Conservation (phyloP, 2,329 filamentous ascomycete species). For the Hysterium pulicare region DNA sequence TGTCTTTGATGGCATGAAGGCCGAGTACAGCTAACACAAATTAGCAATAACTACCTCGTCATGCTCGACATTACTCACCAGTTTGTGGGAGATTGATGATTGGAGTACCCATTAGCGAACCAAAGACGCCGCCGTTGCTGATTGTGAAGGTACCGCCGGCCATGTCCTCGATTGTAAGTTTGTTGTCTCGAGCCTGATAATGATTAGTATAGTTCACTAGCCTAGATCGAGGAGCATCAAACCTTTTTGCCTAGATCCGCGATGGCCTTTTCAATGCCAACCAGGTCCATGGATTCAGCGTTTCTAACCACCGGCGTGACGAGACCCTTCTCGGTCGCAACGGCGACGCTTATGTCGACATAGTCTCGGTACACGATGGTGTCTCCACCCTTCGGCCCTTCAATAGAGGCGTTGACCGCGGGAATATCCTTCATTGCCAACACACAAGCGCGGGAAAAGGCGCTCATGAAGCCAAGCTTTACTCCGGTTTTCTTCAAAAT, state of each 20-base stretch:
- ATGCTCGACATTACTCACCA: slow-evolving; percentile 37
- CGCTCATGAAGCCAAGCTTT: slow-evolving; percentile 99
- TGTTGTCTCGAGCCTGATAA: slow-evolving; percentile 79
- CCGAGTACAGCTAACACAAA: slow-evolving; percentile 66
- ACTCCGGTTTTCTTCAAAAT: slow-evolving; percentile 93
- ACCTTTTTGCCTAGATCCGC: slow-evolving; percentile 96
- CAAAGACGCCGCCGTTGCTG: slow-evolving; percentile 95
- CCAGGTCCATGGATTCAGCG: slow-evolving; percentile 79
- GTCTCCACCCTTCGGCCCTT: slow-evolving; percentile 90
- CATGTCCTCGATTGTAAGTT: slow-evolving; percentile 99
- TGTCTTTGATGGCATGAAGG: slow-evolving; percentile 95
- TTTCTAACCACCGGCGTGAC: slow-evolving; percentile 97
- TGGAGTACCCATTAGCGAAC: slow-evolving; percentile 93
- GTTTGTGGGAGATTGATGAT: slow-evolving; percentile 98
- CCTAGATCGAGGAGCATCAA: slow-evolving; percentile 20
- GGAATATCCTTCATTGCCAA: slow-evolving; percentile 95
- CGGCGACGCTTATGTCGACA: slow-evolving; percentile 94
- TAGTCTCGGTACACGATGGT: slow-evolving; percentile 98
- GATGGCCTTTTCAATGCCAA: slow-evolving; percentile 86
- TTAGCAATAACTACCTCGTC: slow-evolving; percentile 9
- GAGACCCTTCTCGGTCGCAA: slow-evolving; percentile 94
- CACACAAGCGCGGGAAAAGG: slow-evolving; percentile 85
- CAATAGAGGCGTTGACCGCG: slow-evolving; percentile 92
- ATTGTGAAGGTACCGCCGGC: slow-evolving; percentile 97
- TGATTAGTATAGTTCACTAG: slow-evolving; percentile 3